Evolutionary conservation across 495 filamentous ascomycete species (phyloP), one percentile per base, ranked within the genome.

Genomic region (Cladorrhinum samala): DNA sequence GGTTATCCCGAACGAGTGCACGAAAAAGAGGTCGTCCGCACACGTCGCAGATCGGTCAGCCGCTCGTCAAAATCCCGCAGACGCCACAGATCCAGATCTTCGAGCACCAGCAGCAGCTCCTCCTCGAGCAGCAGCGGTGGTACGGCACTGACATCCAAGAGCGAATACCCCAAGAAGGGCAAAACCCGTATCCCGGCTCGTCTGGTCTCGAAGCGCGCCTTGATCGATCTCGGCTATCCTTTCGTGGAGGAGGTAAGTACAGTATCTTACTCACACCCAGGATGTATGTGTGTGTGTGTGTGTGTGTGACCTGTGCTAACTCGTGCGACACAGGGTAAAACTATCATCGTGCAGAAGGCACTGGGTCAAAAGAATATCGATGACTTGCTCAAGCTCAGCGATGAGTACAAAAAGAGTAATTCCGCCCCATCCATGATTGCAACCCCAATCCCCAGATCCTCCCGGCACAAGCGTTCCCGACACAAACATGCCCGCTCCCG

Each of bases 331-430:
- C 44, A 94, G 87, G 88, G 84, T 37, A 83, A 86, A 45, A 81
- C 81, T 46, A 80, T 92, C 62, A 77, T 95, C 53, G 84, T 96
- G 16, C 81, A 83, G 59, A 82, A 84, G 56, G 91, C 91, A 2
- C 77, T 96, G 19, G 88, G 86, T 11, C 91, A 93, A 54, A 83
- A 89, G 23, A 87, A 94, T 56, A 96, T 96, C 59, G 90, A 95
- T 61, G 85, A 92, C 58, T 73, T 95, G 50, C 86, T 96, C 56
- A 84, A 80, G 55, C 72, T 89, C 38, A 94, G 89, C 64, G 85
- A 88, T 59, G 81, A 87, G 25, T 85, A 83, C 54, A 79, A 82
- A 65, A 76, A 69, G 47, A 69, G 74, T 79, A 56, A 45, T 68
- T 53, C 16, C 9, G 11, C 17, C 40, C n/a, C 37, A 3, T 46